Evolutionary conservation across 345 rosid genomes (phyloP).

Genomic region (Dimocarpus longan): DNA sequence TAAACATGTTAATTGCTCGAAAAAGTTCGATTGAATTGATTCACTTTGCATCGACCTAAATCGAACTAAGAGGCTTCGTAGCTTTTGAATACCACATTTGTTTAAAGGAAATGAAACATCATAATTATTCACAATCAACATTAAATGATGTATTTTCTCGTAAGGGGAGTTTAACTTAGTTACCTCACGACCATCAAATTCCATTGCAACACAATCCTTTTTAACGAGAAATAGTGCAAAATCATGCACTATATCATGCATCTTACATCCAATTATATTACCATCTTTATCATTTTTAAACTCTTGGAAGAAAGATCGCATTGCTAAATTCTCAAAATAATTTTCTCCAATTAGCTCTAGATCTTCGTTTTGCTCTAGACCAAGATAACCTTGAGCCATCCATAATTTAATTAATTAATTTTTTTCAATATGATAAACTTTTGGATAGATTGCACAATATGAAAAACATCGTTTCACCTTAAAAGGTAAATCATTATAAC

Average conservation of each 20-base stretch:
- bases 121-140: too few species aligned
- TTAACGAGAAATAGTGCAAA: too few species aligned
- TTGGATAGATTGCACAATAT: not conserved
- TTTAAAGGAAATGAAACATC: not conserved
- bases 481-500: not conserved
- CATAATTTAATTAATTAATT: not conserved
- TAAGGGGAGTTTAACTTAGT: too few species aligned
- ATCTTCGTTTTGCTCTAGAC: not conserved
- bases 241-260: not conserved
- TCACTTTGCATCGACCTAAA: not conserved
- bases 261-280: too few species aligned
- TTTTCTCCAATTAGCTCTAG: not conserved
- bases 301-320: not conserved
- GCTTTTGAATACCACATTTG: not conserved
- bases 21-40: not conserved
- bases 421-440: not conserved
- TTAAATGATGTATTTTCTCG: too few species aligned
- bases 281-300: not conserved
- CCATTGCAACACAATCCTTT: too few species aligned
- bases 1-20: not conserved
- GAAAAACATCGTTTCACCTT: not conserved
- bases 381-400: conserved; percentile 8
- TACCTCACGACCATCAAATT: too few species aligned
- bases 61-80: not conserved
- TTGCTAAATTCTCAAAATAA: not conserved